Evolutionary conservation across 768 basidiomycete genomes (phyloP), one percentile per base, ranked within the genome.

Genomic region (Leccinum boreale): DNA sequence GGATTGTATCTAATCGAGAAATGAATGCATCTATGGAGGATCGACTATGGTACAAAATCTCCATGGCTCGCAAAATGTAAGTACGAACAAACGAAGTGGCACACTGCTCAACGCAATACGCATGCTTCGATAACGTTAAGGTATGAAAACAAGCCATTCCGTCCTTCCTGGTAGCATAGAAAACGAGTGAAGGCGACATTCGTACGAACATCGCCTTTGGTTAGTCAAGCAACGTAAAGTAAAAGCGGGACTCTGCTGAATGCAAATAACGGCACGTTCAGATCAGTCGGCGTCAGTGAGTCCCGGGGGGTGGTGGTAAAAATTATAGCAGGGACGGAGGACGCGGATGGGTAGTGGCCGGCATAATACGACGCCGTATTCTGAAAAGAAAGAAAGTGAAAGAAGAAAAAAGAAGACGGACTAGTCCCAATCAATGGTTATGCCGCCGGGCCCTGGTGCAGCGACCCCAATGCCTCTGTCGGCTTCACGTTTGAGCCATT

Each of bases 361-460:
- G 48, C 52, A 44, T 45, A 21, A 50, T 21, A 55, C 14, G 23
- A 23, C 36, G 46, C 48, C 50, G 55, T 24, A 39, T 36, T 55
- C 58, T 61, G 58, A 42, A 53, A 51, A 15, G 11, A 44, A 15
- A 26, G 19, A 52, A 50, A 29, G 26, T 8, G 29, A 48, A 33
- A 15, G 29, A 12, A 24, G 26, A 15, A 53, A 52, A 7, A 35
- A 15, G 24, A 58, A 3, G 33, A 47, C 33, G 10, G 51, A 61
- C 59, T 65, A 92, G 67, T 86, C 84, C 90, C 90, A 93, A 59
- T 93, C 90, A 62, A 93, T 88, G 53, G 81, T 75, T 59, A 92
- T 75, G 54, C 90, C 89, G 29, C 83, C 89, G 12, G 87, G 85
- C 24, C 81, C 81, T 23, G 84, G 70, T 35, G 63, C 74, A 42